Base-by-base conservation (phyloP, 192 early-diverging fungal genomes). In the Linnemannia exigua region DNA sequence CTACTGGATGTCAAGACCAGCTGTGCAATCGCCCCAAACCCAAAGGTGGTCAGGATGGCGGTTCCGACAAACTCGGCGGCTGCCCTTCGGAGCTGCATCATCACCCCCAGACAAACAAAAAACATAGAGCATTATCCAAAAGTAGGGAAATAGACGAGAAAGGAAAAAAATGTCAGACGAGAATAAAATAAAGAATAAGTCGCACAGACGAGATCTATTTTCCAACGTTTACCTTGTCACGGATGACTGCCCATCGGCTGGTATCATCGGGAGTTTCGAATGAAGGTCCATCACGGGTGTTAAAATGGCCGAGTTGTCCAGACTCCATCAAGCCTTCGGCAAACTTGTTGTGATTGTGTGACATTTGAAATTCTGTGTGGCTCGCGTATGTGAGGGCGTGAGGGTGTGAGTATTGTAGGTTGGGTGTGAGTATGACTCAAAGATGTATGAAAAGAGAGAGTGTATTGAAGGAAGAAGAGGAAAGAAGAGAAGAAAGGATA, bases 61-160 rank as follows among this genome's bases (percentile, higher is more conserved):
- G 94, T 95, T 36, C 94, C 94, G 54, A 94, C 82, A 75, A 93
- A 94, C 89, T 95, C 94, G 50, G 94, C 94, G 36, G 94, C 75
- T 44, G 91, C 75, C 46, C 66, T 76, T 14, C 75, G 58, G 46
- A 67, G 66, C 75, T 76, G 33, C 4, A 31, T 20, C 2, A 22
- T 16, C 1, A 48, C 7, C 14, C 11, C 25, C 0, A 54, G 6
- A 25, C 22, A 4, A 54, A n/a, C 15, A 54, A 54, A 51, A 51
- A 50, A 0, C 50, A 6, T 22, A 16, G 50, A 52, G 17, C 50
- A 19, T 44, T 44, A 44, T 44, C 41, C 28, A 31, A 25, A 63
- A 5, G 22, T 12, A 22, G 31, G 31, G 41, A 44, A 44, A 44
- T n/a, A n/a, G n/a, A n/a, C n/a, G n/a, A 9, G 41, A 9, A 44